A percentile compares a stretch with the other conserved stretches of the same genome.
phyloP scores from a whole-genome alignment of 2,329 filamentous ascomycete species.

The Diaporthe ampelina region DNA sequence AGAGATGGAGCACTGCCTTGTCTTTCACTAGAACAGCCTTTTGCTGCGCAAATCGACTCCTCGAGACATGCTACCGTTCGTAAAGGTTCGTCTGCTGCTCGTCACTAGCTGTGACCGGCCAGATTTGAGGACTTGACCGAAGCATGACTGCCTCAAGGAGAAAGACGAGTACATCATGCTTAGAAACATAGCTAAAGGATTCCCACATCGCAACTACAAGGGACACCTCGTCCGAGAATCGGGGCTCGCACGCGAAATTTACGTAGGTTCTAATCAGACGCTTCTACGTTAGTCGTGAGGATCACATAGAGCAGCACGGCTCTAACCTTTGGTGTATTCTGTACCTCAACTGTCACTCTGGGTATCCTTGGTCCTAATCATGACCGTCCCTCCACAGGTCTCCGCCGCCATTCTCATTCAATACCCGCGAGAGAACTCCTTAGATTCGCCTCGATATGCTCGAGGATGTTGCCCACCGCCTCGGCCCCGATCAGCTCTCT shows the following conservation, averaged over 20 bases:
- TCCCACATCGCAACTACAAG: not conserved
- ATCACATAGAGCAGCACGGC: not conserved
- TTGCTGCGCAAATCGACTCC: not conserved
- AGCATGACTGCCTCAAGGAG: not conserved
- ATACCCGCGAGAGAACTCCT: slow-evolving; percentile 10
- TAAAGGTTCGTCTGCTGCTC: too few species aligned
- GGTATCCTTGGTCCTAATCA: not conserved
- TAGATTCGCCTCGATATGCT: slow-evolving; percentile 9
- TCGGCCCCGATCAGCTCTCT: slow-evolving; percentile 29
- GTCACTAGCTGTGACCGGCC: not conserved
- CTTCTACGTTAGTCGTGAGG: not conserved
- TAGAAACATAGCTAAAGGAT: not conserved
- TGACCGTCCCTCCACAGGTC: not conserved
- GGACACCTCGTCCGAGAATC: not conserved
- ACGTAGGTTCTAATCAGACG: not conserved
- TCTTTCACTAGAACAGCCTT: not conserved
- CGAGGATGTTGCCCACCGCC: slow-evolving; percentile 23
- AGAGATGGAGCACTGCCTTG: not conserved
- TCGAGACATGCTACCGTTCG: too few species aligned
- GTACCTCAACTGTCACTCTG: not conserved
- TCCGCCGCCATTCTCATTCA: not conserved
- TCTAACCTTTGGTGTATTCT: not conserved
- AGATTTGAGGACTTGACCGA: not conserved
- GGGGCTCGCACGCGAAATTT: not conserved
- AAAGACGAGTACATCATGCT: not conserved